Conservation (phyloP, 495 filamentous ascomycete genomes). For the Elasticomyces elasticus region DNA sequence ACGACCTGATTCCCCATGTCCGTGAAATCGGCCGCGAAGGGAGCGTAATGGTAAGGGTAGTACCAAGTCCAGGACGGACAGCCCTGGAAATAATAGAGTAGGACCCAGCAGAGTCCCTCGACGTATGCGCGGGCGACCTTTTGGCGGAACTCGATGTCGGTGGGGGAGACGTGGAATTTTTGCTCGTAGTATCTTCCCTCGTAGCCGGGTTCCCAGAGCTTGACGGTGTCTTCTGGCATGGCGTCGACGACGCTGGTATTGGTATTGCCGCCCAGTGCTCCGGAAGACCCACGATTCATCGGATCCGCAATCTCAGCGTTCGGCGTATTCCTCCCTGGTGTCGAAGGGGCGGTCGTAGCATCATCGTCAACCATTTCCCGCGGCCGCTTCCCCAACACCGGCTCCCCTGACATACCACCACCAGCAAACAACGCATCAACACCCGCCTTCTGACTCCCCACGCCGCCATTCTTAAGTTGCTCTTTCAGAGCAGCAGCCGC, state of each 20-base stretch:
- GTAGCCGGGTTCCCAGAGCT: conserved; percentile 92
- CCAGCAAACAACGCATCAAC: conserved; percentile 15
- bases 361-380: conserved; percentile 21
- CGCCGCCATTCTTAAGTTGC: conserved; percentile 50
- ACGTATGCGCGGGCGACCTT: conserved; percentile 88
- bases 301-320: conserved; percentile 30
- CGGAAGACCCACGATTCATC: conserved; percentile 3
- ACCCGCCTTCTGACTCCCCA: conserved; percentile 15
- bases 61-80: conserved; percentile 99
- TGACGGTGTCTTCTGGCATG: conserved; percentile 64
- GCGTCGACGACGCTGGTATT: conserved; percentile 41
- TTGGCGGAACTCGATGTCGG: conserved; percentile 77
- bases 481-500: conserved; percentile 83
- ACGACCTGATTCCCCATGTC: conserved; percentile 70
- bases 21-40: conserved; percentile 91
- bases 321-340: conserved; percentile 47
- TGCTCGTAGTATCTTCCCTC: conserved; percentile 93
- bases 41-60: conserved; percentile 96
- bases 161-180: conserved; percentile 80
- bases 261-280: conserved; percentile 16
- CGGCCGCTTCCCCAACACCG: conserved; percentile 18
- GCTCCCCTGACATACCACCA: background rate
- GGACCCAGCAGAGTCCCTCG: conserved; percentile 97
- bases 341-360: conserved; percentile 30
- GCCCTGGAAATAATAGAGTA: conserved; percentile 95